Conservation (phyloP, 495 filamentous ascomycete species). For the Neurospora pannonica region DNA sequence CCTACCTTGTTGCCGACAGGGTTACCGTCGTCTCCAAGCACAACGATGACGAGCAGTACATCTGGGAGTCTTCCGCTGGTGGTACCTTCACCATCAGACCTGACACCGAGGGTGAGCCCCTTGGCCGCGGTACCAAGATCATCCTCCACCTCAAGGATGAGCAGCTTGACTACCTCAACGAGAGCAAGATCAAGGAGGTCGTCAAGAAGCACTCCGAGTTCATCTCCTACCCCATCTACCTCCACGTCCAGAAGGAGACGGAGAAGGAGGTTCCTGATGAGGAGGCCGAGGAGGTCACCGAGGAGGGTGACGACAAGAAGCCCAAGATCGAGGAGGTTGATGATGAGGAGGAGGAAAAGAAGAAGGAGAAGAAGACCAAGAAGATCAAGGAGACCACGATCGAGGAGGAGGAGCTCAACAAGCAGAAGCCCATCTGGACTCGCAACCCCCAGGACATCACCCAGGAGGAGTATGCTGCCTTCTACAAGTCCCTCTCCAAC, state of each 20-base stretch:
- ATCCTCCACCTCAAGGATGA: slow-evolving; percentile 98
- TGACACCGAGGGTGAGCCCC: slow-evolving; percentile 81
- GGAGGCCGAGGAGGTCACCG: slow-evolving; percentile 71
- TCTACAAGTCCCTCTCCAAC: slow-evolving; percentile 99
- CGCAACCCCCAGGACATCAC: slow-evolving; percentile 94
- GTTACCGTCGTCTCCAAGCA: slow-evolving; percentile 95
- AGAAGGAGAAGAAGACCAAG: slow-evolving; percentile 95
- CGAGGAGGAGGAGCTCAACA: slow-evolving; percentile 99
- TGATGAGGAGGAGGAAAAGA: slow-evolving; percentile 70
- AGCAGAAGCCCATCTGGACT: slow-evolving; percentile 99
- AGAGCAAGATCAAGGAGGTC: slow-evolving; percentile 99
- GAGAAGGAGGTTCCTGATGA: slow-evolving; percentile 98
- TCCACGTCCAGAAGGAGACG: slow-evolving; percentile 96
- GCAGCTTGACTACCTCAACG: slow-evolving; percentile 96
- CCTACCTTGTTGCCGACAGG: slow-evolving; percentile 95
- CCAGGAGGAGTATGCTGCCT: slow-evolving; percentile 92
- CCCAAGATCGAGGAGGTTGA: slow-evolving; percentile 75
- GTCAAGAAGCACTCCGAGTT: slow-evolving; percentile 99
- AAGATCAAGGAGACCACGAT: slow-evolving; percentile 98
- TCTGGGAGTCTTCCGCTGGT: slow-evolving; percentile 97
- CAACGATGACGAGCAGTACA: slow-evolving; percentile 99
- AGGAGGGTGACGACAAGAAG: slow-evolving; percentile 66
- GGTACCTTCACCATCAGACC: slow-evolving; percentile 91
- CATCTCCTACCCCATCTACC: slow-evolving; percentile 99
- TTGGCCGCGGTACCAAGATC: slow-evolving; percentile 95